Evolutionary conservation across 768 basidiomycete species (phyloP).

Genomic region (Rhodotorula babjevae): DNA sequence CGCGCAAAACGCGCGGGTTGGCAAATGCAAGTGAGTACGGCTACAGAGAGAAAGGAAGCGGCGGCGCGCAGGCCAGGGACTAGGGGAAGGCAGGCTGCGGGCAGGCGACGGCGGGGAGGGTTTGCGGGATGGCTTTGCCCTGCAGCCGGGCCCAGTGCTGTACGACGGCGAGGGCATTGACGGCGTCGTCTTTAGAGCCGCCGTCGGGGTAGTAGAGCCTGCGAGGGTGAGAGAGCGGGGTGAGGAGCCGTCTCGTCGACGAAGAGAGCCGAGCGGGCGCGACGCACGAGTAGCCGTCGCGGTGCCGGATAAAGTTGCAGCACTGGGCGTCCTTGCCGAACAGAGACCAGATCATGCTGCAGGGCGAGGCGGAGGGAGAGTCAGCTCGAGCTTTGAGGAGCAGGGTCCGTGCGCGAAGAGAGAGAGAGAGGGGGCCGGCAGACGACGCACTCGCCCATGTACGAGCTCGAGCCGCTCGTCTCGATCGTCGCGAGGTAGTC

Average conservation of each 20-base stretch:
- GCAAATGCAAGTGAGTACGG: too few species aligned
- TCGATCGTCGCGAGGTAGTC: constrained; percentile 26
- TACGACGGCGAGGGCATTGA: constrained; percentile 12
- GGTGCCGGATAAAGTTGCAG: constrained; percentile 25
- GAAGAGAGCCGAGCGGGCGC: not conserved
- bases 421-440: too few species aligned
- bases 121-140: constrained; percentile 2
- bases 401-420: too few species aligned
- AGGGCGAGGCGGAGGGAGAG: too few species aligned
- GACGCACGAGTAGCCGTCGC: constrained; percentile 5
- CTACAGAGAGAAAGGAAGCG: too few species aligned
- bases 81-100: constrained; percentile 32
- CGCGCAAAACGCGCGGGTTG: too few species aligned
- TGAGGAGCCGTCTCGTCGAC: not conserved
- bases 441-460: constrained; percentile 21
- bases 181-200: not conserved
- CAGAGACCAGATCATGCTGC: constrained; percentile 25
- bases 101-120: constrained; percentile 19
- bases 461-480: not conserved
- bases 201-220: constrained; percentile 34
- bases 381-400: too few species aligned
- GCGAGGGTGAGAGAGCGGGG: not conserved
- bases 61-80: too few species aligned
- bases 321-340: constrained; percentile 27
- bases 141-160: constrained; percentile 30